phyloP scores from a whole-genome alignment of 164 flowering plant species.

The Chimonanthus praecox region DNA sequence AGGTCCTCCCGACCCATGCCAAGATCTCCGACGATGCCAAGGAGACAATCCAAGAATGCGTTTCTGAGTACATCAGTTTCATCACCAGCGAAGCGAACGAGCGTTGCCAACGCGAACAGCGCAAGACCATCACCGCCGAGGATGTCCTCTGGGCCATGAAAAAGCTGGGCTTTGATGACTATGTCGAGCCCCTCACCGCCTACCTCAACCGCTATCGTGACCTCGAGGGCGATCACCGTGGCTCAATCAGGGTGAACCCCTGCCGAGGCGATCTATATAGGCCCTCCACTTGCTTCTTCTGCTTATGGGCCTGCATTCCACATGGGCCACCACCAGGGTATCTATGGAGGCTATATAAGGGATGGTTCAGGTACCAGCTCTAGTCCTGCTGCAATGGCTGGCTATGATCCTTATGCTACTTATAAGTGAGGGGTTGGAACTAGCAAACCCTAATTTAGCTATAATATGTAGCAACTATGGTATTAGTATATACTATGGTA shows the following conservation, averaged over 20 bases:
- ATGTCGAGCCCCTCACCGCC: constrained; percentile 58
- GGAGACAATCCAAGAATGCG: constrained; percentile 80
- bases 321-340: neutral
- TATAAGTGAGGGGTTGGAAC: neutral
- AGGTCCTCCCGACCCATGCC: constrained; percentile 69
- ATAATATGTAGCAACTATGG: neutral
- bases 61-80: constrained; percentile 82
- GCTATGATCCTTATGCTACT: constrained; percentile 5
- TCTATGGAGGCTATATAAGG: constrained; percentile 1
- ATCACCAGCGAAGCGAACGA: constrained; percentile 83
- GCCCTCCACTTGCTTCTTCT: constrained; percentile 4
- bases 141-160: constrained; percentile 82
- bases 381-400: neutral
- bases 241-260: constrained; percentile 43
- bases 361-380: neutral
- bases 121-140: constrained; percentile 84
- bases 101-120: constrained; percentile 78
- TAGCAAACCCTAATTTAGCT: neutral
- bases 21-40: constrained; percentile 83
- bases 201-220: constrained; percentile 37
- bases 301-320: constrained; percentile 3
- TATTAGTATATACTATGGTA: neutral
- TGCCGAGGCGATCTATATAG: constrained; percentile 23
- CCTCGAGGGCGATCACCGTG: constrained; percentile 39
- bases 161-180: constrained; percentile 81